Percentiles rank a stretch among this genome's conserved stretches.
These are phyloP conservation scores for Rugonectria rugulosa DNA, from an alignment of 2,329 filamentous ascomycete species.

Conservation along the genomic window DNA sequence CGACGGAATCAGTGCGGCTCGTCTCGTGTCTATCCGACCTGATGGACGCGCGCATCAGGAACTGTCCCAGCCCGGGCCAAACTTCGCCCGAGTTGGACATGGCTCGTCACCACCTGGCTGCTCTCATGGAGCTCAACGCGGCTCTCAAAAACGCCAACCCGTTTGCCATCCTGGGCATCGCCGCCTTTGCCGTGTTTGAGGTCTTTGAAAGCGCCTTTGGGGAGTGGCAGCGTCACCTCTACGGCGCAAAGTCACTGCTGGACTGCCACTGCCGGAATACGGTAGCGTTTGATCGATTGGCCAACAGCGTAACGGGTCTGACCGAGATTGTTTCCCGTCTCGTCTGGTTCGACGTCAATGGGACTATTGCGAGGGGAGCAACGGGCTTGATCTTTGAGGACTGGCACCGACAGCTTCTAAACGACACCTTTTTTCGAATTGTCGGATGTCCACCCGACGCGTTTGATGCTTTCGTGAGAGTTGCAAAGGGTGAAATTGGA, in stretches of 20 bases:
- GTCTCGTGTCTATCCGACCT: constrained; percentile 38
- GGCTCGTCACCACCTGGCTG: constrained; percentile 40
- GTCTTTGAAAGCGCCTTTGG: constrained; percentile 51
- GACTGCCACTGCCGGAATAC: constrained; percentile 48
- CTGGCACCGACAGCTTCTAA: constrained; percentile 49
- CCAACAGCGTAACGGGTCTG: constrained; percentile 44
- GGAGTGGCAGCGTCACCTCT: constrained; percentile 48
- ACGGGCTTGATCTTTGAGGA: constrained; percentile 46
- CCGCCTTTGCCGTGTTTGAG: constrained; percentile 53
- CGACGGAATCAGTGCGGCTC: constrained; percentile 33
- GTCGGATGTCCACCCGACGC: constrained; percentile 49
- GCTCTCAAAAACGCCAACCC: constrained; percentile 50
- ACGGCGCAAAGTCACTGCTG: constrained; percentile 49
- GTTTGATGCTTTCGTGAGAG: constrained; percentile 45
- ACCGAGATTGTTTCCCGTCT: constrained; percentile 49
- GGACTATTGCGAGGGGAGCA: constrained; percentile 34
- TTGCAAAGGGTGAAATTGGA: constrained; percentile 36
- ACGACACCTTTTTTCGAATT: constrained; percentile 44
- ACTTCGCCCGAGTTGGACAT: constrained; percentile 25
- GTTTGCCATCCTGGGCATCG: constrained; percentile 52
- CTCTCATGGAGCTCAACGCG: constrained; percentile 47
- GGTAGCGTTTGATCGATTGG: constrained; percentile 44
- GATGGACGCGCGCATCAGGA: constrained; percentile 35
- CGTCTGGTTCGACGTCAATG: constrained; percentile 51
- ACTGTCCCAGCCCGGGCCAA: constrained; percentile 6